A percentile compares a stretch with the other conserved stretches of the same genome.
Evolutionary conservation across 1,284 basidiomycete species (phyloP).

Genomic region (Omphalotus olearius): DNA sequence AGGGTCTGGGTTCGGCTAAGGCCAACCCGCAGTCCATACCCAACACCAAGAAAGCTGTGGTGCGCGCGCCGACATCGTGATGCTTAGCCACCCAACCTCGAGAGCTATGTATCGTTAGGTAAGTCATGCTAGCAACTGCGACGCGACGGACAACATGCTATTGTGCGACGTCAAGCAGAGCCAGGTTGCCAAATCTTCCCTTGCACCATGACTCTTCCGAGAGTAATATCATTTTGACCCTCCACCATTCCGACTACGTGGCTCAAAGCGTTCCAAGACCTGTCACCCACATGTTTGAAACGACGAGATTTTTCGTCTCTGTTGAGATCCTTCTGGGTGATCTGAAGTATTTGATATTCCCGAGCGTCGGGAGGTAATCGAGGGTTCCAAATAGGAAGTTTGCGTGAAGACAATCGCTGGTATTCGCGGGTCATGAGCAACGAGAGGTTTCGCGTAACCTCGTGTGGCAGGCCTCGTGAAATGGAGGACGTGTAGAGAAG

Average conservation of each 20-base stretch:
- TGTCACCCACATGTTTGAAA: conserved; percentile 23
- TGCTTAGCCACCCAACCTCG: no score
- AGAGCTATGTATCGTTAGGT: no score
- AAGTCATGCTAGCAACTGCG: no score
- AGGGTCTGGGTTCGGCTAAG: no score
- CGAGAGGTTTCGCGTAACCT: conserved; percentile 47
- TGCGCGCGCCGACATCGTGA: no score
- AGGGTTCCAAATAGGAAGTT: conserved; percentile 42
- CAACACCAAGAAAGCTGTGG: no score
- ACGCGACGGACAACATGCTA: no score
- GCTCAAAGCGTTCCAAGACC: conserved; percentile 34
- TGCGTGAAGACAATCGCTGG: conserved; percentile 22
- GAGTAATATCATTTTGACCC: conserved; percentile 35
- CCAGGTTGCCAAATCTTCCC: conserved; percentile 10
- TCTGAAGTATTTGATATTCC: conserved; percentile 20
- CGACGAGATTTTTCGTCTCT: conserved; percentile 13
- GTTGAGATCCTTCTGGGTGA: conserved; percentile 16
- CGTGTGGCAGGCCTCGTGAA: conserved; percentile 59
- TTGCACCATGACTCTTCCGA: conserved; percentile 32
- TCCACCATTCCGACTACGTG: conserved; percentile 51
- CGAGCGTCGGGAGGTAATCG: conserved; percentile 25
- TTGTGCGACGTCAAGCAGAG: not conserved
- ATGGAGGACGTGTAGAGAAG: conserved; percentile 51
- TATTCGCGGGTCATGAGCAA: conserved; percentile 32
- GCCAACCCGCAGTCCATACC: no score